A percentile compares a stretch with the other conserved stretches of the same genome.
These are phyloP conservation scores for Barnettozyma wickerhamii DNA, from an alignment of 805 yeast genomes.

Conservation along the genomic window DNA sequence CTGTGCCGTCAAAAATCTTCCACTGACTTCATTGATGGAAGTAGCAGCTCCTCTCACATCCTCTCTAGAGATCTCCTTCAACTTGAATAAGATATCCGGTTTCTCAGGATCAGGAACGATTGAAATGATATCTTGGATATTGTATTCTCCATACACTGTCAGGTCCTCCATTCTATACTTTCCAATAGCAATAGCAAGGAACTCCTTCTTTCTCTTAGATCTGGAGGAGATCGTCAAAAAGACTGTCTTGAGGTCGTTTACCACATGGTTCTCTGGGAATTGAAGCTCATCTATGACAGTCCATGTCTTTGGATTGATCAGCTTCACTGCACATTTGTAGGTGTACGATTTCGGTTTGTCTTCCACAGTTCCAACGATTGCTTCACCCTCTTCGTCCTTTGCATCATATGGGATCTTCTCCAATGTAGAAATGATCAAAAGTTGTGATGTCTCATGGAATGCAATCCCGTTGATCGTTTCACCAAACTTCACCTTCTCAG, in stretches of 20 bases:
- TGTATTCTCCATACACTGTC: conserved; percentile 73
- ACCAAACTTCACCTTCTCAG: conserved; percentile 47
- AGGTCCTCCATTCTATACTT: conserved; percentile 74
- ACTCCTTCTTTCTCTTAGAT: conserved; percentile 50
- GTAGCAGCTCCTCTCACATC: conserved; percentile 81
- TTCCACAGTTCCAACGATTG: conserved; percentile 51
- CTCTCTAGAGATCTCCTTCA: conserved; percentile 70
- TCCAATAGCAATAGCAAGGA: conserved; percentile 76
- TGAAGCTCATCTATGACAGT: conserved; percentile 65
- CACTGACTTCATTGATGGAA: conserved; percentile 72
- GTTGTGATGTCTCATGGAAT: conserved; percentile 62
- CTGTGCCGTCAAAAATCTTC: conserved; percentile 77
- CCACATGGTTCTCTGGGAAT: conserved; percentile 61
- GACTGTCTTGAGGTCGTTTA: conserved; percentile 33
- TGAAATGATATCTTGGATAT: conserved; percentile 68
- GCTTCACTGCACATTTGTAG: conserved; percentile 54
- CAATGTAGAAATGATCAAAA: conserved; percentile 59
- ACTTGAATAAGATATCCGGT: conserved; percentile 77
- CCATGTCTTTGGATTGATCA: conserved; percentile 73
- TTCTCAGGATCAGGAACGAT: conserved; percentile 86
- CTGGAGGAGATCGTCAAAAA: conserved; percentile 34
- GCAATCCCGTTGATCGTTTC: conserved; percentile 62
- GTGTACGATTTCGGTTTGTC: conserved; percentile 50
- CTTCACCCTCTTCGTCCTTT: conserved; percentile 69
- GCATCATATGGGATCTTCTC: conserved; percentile 57